Conservation (phyloP, 306 rosid species). For the Medicago lupulina region DNA sequence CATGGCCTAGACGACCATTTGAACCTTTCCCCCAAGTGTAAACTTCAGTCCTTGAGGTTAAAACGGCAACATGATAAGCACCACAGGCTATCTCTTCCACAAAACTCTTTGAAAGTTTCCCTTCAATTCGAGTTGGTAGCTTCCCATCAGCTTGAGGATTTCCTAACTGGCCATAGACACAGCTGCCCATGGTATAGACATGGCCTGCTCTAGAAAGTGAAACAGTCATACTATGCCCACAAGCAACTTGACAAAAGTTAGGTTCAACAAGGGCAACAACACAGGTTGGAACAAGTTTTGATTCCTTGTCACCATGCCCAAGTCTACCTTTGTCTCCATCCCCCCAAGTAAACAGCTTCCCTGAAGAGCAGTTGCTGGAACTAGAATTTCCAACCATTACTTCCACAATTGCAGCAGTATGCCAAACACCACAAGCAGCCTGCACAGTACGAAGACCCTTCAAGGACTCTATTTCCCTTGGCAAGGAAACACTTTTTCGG, state of each 20-base stretch:
- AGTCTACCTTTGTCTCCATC: slow-evolving; percentile 98
- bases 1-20: slow-evolving; percentile 97
- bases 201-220: slow-evolving; percentile 88
- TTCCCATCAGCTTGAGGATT: slow-evolving; percentile 91
- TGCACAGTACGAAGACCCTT: slow-evolving; percentile 96
- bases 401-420: slow-evolving; percentile 98
- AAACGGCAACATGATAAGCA: slow-evolving; percentile 90
- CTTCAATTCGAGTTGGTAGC: slow-evolving; percentile 80
- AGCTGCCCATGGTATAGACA: slow-evolving; percentile 95
- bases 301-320: slow-evolving; percentile 97
- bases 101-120: slow-evolving; percentile 82
- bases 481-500: slow-evolving; percentile 72
- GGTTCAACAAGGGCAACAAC: slow-evolving; percentile 86
- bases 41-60: slow-evolving; percentile 95
- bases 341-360: slow-evolving; percentile 98
- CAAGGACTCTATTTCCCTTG: slow-evolving; percentile 94
- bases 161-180: slow-evolving; percentile 96
- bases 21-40: slow-evolving; percentile 98
- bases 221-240: slow-evolving; percentile 94
- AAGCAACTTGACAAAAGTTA: slow-evolving; percentile 86
- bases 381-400: slow-evolving; percentile 94
- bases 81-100: slow-evolving; percentile 99
- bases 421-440: slow-evolving; percentile 99
- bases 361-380: slow-evolving; percentile 93
- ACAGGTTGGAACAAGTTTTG: slow-evolving; percentile 96